These are phyloP conservation scores for Mucor saturninus DNA, from an alignment of 371 early-diverging fungal genomes.

Conservation along the genomic window DNA sequence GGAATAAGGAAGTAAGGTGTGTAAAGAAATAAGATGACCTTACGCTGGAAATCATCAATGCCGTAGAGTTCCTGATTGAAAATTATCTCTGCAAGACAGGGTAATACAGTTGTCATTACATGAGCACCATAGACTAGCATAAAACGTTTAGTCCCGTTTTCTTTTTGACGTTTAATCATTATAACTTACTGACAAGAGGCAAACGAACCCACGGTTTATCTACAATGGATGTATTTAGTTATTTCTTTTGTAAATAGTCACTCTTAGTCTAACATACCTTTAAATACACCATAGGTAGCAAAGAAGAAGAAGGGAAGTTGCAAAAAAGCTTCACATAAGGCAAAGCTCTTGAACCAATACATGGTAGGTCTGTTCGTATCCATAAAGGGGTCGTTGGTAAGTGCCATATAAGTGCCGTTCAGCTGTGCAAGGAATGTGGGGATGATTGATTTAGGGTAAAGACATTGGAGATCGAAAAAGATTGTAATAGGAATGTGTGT, in stretches of 20 bases:
- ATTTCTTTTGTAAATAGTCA: too few relatives aligned
- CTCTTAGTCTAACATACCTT: constrained; percentile 14
- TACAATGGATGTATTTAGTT: background rate
- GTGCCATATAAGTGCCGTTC: constrained; percentile 9
- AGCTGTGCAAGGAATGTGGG: constrained; percentile 17
- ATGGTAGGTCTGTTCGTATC: constrained; percentile 5
- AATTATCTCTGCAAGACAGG: constrained; percentile 21
- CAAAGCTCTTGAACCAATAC: constrained; percentile 30
- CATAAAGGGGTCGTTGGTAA: constrained; percentile 27
- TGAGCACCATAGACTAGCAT: constrained; percentile 29
- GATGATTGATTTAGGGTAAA: constrained; percentile 23
- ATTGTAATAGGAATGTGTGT: constrained; percentile 31
- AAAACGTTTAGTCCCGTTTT: too few relatives aligned
- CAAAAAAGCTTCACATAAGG: constrained; percentile 29
- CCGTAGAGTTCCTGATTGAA: constrained; percentile 4
- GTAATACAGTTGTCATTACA: constrained; percentile 28
- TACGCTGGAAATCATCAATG: constrained; percentile 14
- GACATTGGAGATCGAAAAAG: constrained; percentile 22
- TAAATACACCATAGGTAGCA: constrained; percentile 27
- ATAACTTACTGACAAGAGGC: constrained; percentile 25
- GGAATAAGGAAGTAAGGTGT: constrained; percentile 29
- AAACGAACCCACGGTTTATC: constrained; percentile 31
- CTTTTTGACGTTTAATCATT: too few relatives aligned
- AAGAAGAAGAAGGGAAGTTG: constrained; percentile 33
- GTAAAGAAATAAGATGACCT: constrained; percentile 18